Evolutionary conservation across 768 basidiomycete genomes (phyloP).

Genomic region (Dentipellis sp.): DNA sequence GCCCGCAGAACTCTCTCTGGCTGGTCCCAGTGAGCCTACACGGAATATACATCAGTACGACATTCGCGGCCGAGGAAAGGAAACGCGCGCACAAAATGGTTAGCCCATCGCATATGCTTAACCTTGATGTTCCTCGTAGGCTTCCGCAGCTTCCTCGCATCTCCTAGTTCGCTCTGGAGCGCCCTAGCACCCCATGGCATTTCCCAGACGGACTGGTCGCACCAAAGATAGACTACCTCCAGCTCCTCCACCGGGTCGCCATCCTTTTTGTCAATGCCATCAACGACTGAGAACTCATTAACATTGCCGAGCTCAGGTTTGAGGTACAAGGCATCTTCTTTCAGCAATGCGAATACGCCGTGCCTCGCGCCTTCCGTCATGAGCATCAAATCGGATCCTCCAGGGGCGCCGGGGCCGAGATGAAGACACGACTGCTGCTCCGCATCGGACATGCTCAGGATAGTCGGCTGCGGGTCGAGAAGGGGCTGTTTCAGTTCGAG

Average conservation of each 20-base stretch:
- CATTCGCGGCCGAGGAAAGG: not conserved
- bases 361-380: not conserved
- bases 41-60: not conserved
- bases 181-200: not conserved
- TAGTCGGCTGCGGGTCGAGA: not conserved
- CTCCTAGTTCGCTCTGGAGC: not conserved
- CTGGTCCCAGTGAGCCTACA: not conserved
- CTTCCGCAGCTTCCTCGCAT: not conserved
- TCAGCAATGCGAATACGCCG: not conserved
- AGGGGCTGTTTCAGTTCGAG: not conserved
- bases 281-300: not conserved
- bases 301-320: not conserved
- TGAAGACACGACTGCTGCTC: not conserved
- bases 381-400: not conserved
- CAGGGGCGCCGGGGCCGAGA: not conserved
- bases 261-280: not conserved
- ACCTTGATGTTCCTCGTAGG: not conserved
- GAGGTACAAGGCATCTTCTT: not conserved
- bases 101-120: not conserved
- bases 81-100: not conserved
- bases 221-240: not conserved
- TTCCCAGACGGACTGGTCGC: not conserved
- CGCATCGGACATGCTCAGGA: not conserved
- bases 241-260: not conserved
- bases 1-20: not conserved